Evolutionary conservation across 495 filamentous ascomycete genomes (phyloP).

Genomic region (Hyaloscypha bicolor): DNA sequence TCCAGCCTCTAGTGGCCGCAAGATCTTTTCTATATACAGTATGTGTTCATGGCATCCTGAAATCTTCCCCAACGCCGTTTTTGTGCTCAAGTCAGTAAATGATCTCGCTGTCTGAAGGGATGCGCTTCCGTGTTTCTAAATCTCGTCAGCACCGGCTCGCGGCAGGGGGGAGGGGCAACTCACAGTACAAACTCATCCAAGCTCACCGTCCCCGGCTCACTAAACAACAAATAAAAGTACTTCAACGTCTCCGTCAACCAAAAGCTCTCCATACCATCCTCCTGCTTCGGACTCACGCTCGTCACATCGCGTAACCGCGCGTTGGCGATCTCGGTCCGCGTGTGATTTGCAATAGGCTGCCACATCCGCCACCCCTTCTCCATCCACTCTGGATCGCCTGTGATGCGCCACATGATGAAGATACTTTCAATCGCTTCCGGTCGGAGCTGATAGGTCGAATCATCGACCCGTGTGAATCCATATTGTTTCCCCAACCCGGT

Average conservation of each 20-base stretch:
- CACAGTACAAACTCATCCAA: constrained; percentile 56
- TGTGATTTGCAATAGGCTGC: constrained; percentile 42
- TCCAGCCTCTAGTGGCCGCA: no score
- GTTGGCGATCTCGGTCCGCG: constrained; percentile 46
- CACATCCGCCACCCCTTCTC: constrained; percentile 64
- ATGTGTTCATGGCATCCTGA: not conserved
- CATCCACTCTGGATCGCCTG: constrained; percentile 51
- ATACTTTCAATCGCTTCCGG: constrained; percentile 62
- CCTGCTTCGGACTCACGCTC: constrained; percentile 32
- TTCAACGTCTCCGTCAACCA: constrained; percentile 84
- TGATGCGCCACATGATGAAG: constrained; percentile 62
- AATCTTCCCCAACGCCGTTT: not conserved
- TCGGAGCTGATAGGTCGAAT: not conserved
- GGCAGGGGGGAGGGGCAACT: not conserved
- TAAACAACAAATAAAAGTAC: constrained; percentile 91
- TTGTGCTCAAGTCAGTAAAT: not conserved
- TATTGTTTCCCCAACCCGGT: not conserved
- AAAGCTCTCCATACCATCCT: constrained; percentile 61
- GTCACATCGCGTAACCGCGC: constrained; percentile 41
- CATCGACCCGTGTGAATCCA: not conserved
- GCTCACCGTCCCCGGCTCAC: constrained; percentile 63
- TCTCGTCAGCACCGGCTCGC: not conserved
- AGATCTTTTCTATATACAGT: not conserved
- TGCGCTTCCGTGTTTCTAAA: not conserved
- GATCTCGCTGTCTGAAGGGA: not conserved